Evolutionary conservation across 1,284 basidiomycete species (phyloP), one percentile per base, ranked within the genome.

Genomic region (Ganoderma lucidum): DNA sequence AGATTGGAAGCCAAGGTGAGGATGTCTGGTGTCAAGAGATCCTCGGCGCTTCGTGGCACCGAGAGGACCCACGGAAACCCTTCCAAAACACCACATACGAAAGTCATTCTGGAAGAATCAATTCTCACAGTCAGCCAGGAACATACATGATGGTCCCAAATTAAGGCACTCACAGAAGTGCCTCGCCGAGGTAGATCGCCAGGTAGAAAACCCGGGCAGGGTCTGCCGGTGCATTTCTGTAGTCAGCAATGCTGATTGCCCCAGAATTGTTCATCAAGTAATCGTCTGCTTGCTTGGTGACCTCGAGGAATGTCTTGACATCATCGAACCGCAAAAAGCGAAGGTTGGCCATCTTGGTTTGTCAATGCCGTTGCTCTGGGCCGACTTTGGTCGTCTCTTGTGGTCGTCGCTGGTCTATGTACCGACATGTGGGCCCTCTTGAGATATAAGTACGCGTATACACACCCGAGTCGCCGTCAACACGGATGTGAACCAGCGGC

Each of bases 241-340:
- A 58, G 55, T 58, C 55, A 9, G 15, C 12, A n/a, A 58, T 58
- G 55, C 55, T n/a, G 30, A 58, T 28, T 9, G 55, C 55, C 4
- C 55, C 32, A 6, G 55, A 58, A 32, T 37, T 37, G 32, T 74
- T 75, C 71, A 73, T 72, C 53, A 70, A 74, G 42, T 63, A 68
- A 55, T 76, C 75, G 56, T 76, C 75, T 42, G 68, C 59, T 19
- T 35, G 37, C 15, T 68, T 45, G 9, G 64, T 39, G 14, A 68
- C 70, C 30, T 72, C 53, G 5, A 75, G 5, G 41, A 72, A 72
- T 2, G 66, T 64, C 23, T 67, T 37, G 1, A 58, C 48, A 51
- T 71, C 37, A 2, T 65, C 19, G 62, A 72, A 74, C 51, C 64
- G 63, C 8, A 73, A 65, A 51, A 72, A 64, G 15, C 63, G 71